Percentiles rank a stretch among this genome's conserved stretches.
These are phyloP conservation scores for Arxiozyma slooffiae DNA, from an alignment of 1,139 yeast species.

Conservation along the genomic window DNA sequence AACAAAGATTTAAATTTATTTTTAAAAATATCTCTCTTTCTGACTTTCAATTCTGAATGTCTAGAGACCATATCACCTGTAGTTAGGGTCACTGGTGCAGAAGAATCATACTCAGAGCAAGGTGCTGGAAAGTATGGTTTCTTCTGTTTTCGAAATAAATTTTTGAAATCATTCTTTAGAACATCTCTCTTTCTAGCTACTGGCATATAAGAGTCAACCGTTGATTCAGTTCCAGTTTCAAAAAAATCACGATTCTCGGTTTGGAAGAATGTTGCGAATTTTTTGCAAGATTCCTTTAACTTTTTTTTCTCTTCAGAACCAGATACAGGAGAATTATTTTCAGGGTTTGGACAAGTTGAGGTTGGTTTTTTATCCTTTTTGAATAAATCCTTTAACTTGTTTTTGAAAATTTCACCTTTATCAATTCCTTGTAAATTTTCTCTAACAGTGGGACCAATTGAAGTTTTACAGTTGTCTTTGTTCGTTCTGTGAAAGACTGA, in stretches of 20 bases:
- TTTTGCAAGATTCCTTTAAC: not conserved
- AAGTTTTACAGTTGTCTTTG: not conserved
- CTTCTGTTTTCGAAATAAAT: not conserved
- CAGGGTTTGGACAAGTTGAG: not conserved
- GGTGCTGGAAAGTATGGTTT: not conserved
- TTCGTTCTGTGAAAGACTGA: not conserved
- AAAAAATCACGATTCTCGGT: not conserved
- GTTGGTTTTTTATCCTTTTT: not conserved
- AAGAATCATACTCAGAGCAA: not conserved
- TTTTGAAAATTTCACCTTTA: not conserved
- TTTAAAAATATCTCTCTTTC: not conserved
- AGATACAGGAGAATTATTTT: not conserved
- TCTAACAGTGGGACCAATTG: not conserved
- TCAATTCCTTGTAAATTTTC: not conserved
- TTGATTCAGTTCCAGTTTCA: not conserved
- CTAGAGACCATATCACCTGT: not conserved
- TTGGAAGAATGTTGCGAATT: not conserved
- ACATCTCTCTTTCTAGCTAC: not conserved
- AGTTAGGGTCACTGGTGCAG: not conserved
- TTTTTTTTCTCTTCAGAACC: not conserved
- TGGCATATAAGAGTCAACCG: not conserved
- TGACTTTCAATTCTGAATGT: not conserved
- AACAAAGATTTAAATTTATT: not conserved
- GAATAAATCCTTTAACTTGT: not conserved
- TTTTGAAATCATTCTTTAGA: no score